Base-by-base conservation (phyloP, 176 grass and related monocot genomes). In the Lolium perenne region DNA sequence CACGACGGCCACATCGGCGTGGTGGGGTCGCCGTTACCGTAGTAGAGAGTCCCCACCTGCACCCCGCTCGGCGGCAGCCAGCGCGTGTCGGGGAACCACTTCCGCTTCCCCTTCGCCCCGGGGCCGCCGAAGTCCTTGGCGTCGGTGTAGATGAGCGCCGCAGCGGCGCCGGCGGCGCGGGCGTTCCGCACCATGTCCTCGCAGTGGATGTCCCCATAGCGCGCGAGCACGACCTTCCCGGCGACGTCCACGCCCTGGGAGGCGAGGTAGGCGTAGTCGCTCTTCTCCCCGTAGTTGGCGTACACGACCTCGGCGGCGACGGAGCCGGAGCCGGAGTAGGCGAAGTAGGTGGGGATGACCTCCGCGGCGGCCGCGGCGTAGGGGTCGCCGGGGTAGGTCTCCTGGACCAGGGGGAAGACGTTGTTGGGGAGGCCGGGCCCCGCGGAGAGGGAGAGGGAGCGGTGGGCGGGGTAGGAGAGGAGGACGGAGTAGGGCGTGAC, bases 151-250 rank as follows among this genome's bases (percentile, higher is more conserved):
- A 98, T 80, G 64, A 95, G 56, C 1, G 92, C 88, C 0, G 83
- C 93, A 10, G 82, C 90, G 13, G 93, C 96, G 11, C 96, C 93
- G 1, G 91, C 96, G 46, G 75, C 93, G 43, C 82, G 86, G 10
- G 92, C 91, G 65, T 98, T 95, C 61, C 81, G 84, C 57, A 94
- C 77, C 32, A 98, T 95, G 73, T 98, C 96, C 78, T 94, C 96
- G 65, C 96, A 93, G 88, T 78, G 94, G 80, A 98, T 88, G 82
- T 88, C 84, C 2, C 96, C 96, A 58, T 98, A 95, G 45, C 91
- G 86, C n/a, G 85, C 91, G 53, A 98, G 82, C 20, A 83, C 89
- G 54, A 98, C 90, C 11, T 87, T 85, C 10, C 93, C 91, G 49
- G 86, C 79, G 83, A 98, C 88, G 71, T 95, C 86, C 18, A 98